Base-by-base conservation (phyloP, 2,329 filamentous ascomycete genomes). In the Diaporthe destruens region DNA sequence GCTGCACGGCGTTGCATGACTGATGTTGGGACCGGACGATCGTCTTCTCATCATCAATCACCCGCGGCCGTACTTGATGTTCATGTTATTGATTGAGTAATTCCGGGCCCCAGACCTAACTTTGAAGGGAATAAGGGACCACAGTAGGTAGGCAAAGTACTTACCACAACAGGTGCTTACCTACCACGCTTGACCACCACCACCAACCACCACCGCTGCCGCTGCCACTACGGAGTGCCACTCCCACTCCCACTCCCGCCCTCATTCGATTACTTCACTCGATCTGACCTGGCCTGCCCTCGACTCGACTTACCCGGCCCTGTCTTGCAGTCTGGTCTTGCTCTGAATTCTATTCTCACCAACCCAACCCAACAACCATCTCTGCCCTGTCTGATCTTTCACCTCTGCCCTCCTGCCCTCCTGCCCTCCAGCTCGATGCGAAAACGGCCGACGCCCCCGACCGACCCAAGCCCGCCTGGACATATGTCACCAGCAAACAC, bases 21-120 rank as follows among this genome's bases (percentile, higher is more conserved):
- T 66, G 61, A 39, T 53, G 47, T 39, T 66, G 47, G 47, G 61
- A 29, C 61, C 61, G 18, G 61, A 66, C 61, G 61, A 66, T 66
- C 61, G 32, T 66, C 47, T 39, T 47, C n/a, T 63, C 57, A 47
- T 32, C 12, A 63, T 63, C 14, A 44, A 44, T 61, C 56, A 47
- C 57, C 57, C 39, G 57, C 23, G 57, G 57, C 39, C 57, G 57
- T 42, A 47, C 39, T 47, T 47, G 57, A 5, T 53, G 32, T 66
- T 42, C 5, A 18, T 42, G 12, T 18, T 51, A 39, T 53, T 66
- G 36, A 63, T 29, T 49, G 57, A 65, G 44, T 65, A 32, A 36
- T 65, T 51, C 61, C 32, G 59, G 42, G 12, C 42, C 59, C 42
- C 44, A n/a, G 44, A 20, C 34, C 42, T 18, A 49, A 63, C 18